These are phyloP conservation scores for Ogataea neopini DNA, from an alignment of 805 yeast genomes.

Conservation along the genomic window DNA sequence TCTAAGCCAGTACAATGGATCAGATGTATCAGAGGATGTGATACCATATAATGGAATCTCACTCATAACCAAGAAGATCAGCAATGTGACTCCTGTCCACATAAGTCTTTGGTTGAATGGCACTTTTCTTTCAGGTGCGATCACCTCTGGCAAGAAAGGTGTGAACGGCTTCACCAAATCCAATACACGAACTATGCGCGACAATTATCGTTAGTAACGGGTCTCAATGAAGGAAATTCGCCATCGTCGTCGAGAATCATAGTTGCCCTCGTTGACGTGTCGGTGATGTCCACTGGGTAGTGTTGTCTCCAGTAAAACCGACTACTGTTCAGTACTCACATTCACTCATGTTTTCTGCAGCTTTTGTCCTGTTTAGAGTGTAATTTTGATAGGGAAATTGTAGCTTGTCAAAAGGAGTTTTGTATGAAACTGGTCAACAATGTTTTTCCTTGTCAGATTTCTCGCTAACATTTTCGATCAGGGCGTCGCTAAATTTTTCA, in stretches of 20 bases:
- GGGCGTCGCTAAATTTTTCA: slow-evolving; percentile 5
- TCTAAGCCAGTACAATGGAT: slow-evolving; percentile 84
- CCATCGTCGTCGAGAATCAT: neutral
- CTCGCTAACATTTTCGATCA: neutral
- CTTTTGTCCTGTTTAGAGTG: slow-evolving; percentile 1
- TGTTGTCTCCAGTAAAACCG: neutral
- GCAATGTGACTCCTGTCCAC: slow-evolving; percentile 88
- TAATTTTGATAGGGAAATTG: neutral
- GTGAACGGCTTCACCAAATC: slow-evolving; percentile 90
- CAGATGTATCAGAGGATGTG: slow-evolving; percentile 74
- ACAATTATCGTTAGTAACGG: slow-evolving; percentile 4
- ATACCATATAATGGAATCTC: slow-evolving; percentile 92
- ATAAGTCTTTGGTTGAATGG: slow-evolving; percentile 83
- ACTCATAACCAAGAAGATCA: slow-evolving; percentile 83
- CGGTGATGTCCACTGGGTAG: neutral
- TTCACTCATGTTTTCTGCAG: slow-evolving; percentile 16
- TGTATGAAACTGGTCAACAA: neutral
- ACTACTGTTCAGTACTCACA: slow-evolving; percentile 8
- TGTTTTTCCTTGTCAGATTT: slow-evolving; percentile 4
- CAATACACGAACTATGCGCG: slow-evolving; percentile 56
- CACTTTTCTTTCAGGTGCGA: slow-evolving; percentile 86
- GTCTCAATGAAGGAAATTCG: neutral
- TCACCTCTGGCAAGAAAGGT: slow-evolving; percentile 86
- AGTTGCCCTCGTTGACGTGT: neutral
- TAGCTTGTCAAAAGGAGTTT: neutral